Evolutionary conservation across 2,329 filamentous ascomycete genomes (phyloP), one percentile per base, ranked within the genome.

Genomic region (Sclerotinia nivalis): DNA sequence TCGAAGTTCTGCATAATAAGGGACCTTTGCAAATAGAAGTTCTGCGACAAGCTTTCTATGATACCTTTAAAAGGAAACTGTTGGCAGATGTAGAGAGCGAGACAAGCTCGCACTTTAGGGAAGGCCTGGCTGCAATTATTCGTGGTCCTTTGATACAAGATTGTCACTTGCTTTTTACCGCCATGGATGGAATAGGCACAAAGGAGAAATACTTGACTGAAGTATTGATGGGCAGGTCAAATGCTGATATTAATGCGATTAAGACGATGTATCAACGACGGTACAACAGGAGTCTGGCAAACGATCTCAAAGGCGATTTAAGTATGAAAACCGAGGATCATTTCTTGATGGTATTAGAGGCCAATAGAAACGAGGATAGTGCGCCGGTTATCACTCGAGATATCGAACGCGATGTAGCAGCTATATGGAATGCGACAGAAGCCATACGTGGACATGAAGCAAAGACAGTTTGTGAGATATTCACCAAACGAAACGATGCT

Each of bases 191-290:
- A 0, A 79, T 88, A 0, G 96, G 96, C 10, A 98, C 95, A 0
- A 97, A 97, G 76, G 95, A 98, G 78, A 83, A 84, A 68, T 84
- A 96, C 1, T 84, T 99, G 64, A 96, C 97, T 78, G 95, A 98
- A 75, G 86, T 97, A 8, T 85, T 98, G 2, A 86, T 97, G 5
- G 86, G 89, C 12, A 88, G 95, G 49, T 91, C 89, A 49, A 98
- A 98, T 77, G 93, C 93, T 47, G 95, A 98, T 76, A 84, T 99
- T 52, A 86, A 88, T 68, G 93, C 92, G 52, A 97, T 99, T 84
- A 97, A 96, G 82, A 80, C 84, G 60, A 86, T 88, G 25, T 98
- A 97, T 79, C 85, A 89, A 58, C 85, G 86, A 22, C 87, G 86
- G 0, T 93, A 90, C 82, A 83, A 84, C 50, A 85, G 85, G 28